Evolutionary conservation across 768 basidiomycete genomes (phyloP), one percentile per base, ranked within the genome.

Genomic region (Mycena haematopus): DNA sequence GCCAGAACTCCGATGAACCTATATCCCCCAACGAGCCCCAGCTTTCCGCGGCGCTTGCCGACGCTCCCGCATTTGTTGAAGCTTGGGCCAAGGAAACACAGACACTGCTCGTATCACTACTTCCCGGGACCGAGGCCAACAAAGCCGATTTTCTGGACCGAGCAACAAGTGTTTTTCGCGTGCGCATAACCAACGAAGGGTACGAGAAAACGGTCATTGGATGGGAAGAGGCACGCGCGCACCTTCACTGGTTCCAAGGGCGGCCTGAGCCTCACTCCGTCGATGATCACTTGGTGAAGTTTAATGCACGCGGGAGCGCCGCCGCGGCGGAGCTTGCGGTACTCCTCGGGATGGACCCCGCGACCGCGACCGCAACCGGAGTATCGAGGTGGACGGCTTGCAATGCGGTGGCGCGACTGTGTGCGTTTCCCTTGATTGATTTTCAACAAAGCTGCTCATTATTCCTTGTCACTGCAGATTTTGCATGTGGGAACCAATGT

Each of bases 351-450:
- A n/a, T 42, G 33, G n/a, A 52, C 21, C 51, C 58, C 4, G 25
- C 45, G 13, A 51, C 14, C 36, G 29, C n/a, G 3, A 60, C 38
- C 13, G 38, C 51, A 13, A 24, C 50, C 2, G 24, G 33, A 21
- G 45, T 60, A 50, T 4, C 29, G 51, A 60, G 40, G 36, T 19
- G 10, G 11, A 8, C 11, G 51, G n/a, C n/a, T n/a, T n/a, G n/a
- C n/a, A n/a, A 53, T 13, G 58, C 11, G 29, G 2, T 60, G 58
- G 58, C 58, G 58, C 10, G 50, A 60, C 13, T 60, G 58, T 46
- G 58, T 60, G 53, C 36, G 36, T 38, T 38, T 17, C 6, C 36
- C 36, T 19, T 31, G 29, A 31, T 9, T 31, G 29, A 31, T 4
- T 31, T 4, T 31, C 29, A 31, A 4, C 29, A 31, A 31, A 31